Evolutionary conservation across 2,329 filamentous ascomycete species (phyloP).

Genomic region (Lasiodiplodia hormozganensis): DNA sequence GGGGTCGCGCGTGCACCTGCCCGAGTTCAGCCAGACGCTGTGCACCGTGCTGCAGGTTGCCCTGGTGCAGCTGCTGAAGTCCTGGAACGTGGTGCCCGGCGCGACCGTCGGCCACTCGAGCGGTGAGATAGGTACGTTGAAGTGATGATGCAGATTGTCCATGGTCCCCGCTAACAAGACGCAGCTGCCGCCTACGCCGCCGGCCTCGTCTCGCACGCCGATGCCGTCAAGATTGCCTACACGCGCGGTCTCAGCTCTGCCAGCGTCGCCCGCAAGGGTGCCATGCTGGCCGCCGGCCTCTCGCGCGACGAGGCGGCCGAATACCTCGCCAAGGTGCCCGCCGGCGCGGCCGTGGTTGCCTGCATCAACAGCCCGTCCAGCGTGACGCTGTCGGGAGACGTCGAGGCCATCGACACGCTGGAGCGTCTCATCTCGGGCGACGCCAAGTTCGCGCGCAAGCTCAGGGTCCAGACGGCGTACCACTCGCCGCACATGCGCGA

Average conservation of each 20-base stretch:
- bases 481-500: slow-evolving; percentile 33
- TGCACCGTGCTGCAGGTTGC: slow-evolving; percentile 30
- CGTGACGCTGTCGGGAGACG: slow-evolving; percentile 23
- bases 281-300: slow-evolving; percentile 39
- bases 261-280: slow-evolving; percentile 27
- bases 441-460: slow-evolving; percentile 30
- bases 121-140: slow-evolving; percentile 29
- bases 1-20: slow-evolving; percentile 31
- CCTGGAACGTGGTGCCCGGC: slow-evolving; percentile 19
- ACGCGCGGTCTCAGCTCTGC: slow-evolving; percentile 23
- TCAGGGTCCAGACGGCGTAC: slow-evolving; percentile 33
- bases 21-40: slow-evolving; percentile 26
- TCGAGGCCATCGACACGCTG: not conserved
- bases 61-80: slow-evolving; percentile 22
- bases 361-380: slow-evolving; percentile 32
- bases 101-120: slow-evolving; percentile 28
- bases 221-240: slow-evolving; percentile 30
- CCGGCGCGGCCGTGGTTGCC: slow-evolving; percentile 30
- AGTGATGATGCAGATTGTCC: too few relatives aligned
- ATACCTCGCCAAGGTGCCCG: slow-evolving; percentile 27
- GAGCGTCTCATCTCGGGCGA: slow-evolving; percentile 13
- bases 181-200: slow-evolving; percentile 30
- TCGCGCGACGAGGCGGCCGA: slow-evolving; percentile 22
- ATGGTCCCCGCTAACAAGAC: too few relatives aligned
- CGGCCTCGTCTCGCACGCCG: slow-evolving; percentile 19